Base-by-base conservation (phyloP, 257 asterid species). In the Salvia rosmarinus region DNA sequence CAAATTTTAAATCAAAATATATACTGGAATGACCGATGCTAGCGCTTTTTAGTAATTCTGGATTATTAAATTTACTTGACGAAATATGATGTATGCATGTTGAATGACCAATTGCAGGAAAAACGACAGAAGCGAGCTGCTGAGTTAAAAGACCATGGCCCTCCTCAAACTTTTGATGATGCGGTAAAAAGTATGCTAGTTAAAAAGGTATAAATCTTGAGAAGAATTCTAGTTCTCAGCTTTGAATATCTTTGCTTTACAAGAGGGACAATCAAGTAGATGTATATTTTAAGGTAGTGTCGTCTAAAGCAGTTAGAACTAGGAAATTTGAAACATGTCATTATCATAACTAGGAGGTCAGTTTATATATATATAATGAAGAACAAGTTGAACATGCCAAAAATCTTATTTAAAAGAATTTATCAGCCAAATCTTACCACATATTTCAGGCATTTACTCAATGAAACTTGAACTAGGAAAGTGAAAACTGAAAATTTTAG, bases 61-160 rank as follows among this genome's bases (percentile, higher is more conserved):
- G 47, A 50, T 14, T 17, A 25, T 49, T 49, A 43, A 32, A 4
- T 65, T 23, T 7, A 4, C 5, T 37, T 51, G 14, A 9, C 17
- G 20, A 50, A 49, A 50, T 49, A 49, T 32, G 9, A 17, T 34
- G 30, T 5, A 1, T 37, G 4, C 8, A 0, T 35, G 7, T 35
- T 35, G 40, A 9, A 9, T 37, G 64, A 8, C 49, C 44, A 61
- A 59, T 77, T 78, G 70, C 91, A 89, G 96, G 90, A 83, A 78
- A 86, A 67, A 56, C 86, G 79, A 76, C 96, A 82, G 84, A 85
- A 83, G 85, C 85, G 96, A 59, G 91, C 94, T 50, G 85, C 84
- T 16, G 96, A 89, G 23, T 8, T 71, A 9, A 85, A 84, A 77
- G 82, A 75, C 73, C 25, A 80, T 3, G 84, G 77, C 49, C 91